Evolutionary conservation across 1,284 basidiomycete genomes (phyloP), one percentile per base, ranked within the genome.

Genomic region (Phenoliferia sp.): DNA sequence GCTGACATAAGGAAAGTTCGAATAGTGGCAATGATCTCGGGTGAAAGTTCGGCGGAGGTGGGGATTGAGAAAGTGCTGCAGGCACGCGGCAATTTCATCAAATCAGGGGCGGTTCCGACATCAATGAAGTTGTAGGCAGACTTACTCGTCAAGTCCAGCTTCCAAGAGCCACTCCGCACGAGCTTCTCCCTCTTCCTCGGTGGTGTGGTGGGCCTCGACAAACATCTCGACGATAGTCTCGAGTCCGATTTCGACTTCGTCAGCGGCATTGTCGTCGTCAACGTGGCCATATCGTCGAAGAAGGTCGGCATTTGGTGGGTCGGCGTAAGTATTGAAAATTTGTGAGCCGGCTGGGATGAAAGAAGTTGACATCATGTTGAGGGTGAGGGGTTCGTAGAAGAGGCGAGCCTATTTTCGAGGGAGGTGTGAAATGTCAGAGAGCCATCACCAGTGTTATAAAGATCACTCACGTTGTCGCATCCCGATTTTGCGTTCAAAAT

Each of bases 261-360:
- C 95, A 35, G 86, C 87, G 1, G 90, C 90, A 78, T 97, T 98
- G 1, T 90, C 88, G 52, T 88, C 78, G 79, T 99, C 96, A 59
- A 97, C 88, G 77, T 98, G 90, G 0, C 95, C 95, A 76, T 97
- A 99, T 61, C 92, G 86, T 59, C 96, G 86, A 28, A 99, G 83
- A 1, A 99, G 85, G 74, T 96, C 94, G n/a, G 90, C 87, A 77
- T 99, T 99, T 3, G 95, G 93, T 10, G 88, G 90, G 76, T 96
- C 90, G 31, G 89, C 92, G 78, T 98, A 99, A 0, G 96, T 98
- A 79, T 99, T 99, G 85, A 77, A 79, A 67, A 99, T 93, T 79
- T 99, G 95, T 73, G 92, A 89, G 3, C 92, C 92, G 19, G 83
- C 80, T 66, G 82, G 82, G 69, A 99, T 92, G 2, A 82, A 78